Evolutionary conservation across 495 filamentous ascomycete species (phyloP).

Genomic region (Cercophora samala): DNA sequence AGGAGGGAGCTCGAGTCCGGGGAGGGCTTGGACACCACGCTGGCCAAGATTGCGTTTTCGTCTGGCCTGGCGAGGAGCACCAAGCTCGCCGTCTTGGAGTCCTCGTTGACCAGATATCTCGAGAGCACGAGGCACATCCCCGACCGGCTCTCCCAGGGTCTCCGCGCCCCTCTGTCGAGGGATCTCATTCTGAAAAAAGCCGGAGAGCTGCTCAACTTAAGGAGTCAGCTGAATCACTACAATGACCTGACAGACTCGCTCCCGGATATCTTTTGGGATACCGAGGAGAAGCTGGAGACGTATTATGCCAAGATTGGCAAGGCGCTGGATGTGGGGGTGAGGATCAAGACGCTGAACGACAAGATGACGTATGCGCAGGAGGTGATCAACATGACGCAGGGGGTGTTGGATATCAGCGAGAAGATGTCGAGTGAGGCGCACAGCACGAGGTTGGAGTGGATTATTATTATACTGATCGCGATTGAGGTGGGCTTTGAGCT

Average conservation of each 20-base stretch:
- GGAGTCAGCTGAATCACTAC: conserved; percentile 93
- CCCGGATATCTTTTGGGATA: conserved; percentile 97
- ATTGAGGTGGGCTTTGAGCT: conserved; percentile 76
- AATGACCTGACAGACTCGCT: conserved; percentile 93
- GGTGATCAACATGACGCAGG: conserved; percentile 83
- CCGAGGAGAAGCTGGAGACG: conserved; percentile 79
- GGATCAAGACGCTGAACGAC: conserved; percentile 89
- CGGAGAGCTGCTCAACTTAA: conserved; percentile 83
- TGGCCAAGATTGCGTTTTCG: conserved; percentile 94
- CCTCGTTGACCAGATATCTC: conserved; percentile 76
- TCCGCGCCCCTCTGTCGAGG: conserved; percentile 29
- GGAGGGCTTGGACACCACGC: conserved; percentile 63
- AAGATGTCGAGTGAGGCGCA: conserved; percentile 89
- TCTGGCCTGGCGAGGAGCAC: conserved; percentile 91
- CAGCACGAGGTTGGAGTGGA: conserved; percentile 86
- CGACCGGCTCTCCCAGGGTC: conserved; percentile 56
- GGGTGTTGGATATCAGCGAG: conserved; percentile 87
- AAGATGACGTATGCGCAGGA: conserved; percentile 98
- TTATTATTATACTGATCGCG: conserved; percentile 90
- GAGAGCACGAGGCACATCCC: conserved; percentile 79
- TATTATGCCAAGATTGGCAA: conserved; percentile 93
- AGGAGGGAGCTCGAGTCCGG: conserved; percentile 42
- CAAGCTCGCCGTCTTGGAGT: conserved; percentile 93
- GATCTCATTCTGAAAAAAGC: conserved; percentile 78
- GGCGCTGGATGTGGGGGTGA: conserved; percentile 85